These are phyloP conservation scores for Cichorium intybus DNA, from an alignment of 140 eudicot species.

Conservation along the genomic window DNA sequence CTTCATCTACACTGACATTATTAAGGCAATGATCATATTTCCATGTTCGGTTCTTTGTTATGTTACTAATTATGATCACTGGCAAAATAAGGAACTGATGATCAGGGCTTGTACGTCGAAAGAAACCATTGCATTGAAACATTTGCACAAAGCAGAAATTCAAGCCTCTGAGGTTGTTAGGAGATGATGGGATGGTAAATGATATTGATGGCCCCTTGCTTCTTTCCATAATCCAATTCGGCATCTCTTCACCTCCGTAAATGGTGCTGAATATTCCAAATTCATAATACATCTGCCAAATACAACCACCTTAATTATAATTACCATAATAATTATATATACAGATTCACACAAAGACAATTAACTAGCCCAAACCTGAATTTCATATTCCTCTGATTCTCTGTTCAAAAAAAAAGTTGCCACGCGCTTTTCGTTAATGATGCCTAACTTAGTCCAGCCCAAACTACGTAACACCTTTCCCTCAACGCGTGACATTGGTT, in stretches of 20 bases:
- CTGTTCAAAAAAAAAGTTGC: background rate
- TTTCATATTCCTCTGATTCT: background rate
- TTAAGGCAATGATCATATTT: background rate
- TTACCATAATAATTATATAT: background rate
- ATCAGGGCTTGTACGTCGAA: too few relatives aligned
- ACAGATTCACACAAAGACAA: background rate
- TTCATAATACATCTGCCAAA: background rate
- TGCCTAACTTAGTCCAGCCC: conserved; percentile 13
- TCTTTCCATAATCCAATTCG: too few relatives aligned
- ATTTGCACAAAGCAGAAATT: background rate
- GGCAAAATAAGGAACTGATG: background rate
- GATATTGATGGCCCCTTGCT: too few relatives aligned
- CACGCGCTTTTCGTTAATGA: background rate
- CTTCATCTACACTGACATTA: background rate
- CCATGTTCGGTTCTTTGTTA: conserved; percentile 16
- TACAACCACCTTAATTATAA: background rate
- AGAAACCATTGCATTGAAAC: too few relatives aligned
- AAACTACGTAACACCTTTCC: too few relatives aligned
- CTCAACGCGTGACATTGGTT: too few relatives aligned
- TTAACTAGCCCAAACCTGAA: conserved; percentile 4
- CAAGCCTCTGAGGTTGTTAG: conserved; percentile 12
- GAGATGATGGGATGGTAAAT: too few relatives aligned
- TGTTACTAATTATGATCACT: background rate
- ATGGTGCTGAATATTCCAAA: too few relatives aligned
- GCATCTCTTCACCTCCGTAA: too few relatives aligned